Evolutionary conservation across 163 green algal species (phyloP).

Genomic region (Chlorella variabilis): DNA sequence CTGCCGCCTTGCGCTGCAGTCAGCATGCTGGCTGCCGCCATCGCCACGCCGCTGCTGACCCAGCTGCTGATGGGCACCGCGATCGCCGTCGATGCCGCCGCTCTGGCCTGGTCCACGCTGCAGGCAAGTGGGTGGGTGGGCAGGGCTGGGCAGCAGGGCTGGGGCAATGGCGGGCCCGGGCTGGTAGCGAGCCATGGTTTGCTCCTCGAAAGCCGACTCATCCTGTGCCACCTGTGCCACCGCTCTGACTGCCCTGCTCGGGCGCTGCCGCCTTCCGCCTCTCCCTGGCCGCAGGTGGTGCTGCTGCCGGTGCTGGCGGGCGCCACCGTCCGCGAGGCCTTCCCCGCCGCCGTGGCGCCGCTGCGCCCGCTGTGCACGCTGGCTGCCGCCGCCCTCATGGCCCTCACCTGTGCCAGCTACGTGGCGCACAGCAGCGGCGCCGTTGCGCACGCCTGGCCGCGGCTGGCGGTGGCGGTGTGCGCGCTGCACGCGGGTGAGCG

Average conservation of each 20-base stretch:
- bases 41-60: constrained; percentile 85
- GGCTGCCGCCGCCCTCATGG: constrained; percentile 55
- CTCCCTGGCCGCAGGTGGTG: constrained; percentile 71
- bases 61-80: constrained; percentile 76
- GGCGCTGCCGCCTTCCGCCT: neutral
- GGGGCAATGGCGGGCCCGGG: too few species aligned
- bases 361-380: constrained; percentile 51
- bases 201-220: too few species aligned
- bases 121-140: constrained; percentile 37
- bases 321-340: constrained; percentile 69
- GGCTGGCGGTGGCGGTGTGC: constrained; percentile 57
- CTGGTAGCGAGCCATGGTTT: too few species aligned
- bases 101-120: constrained; percentile 61
- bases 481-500: constrained; percentile 63
- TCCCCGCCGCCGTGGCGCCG: constrained; percentile 20
- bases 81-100: constrained; percentile 68
- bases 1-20: too few species aligned
- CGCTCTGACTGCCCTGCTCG: neutral
- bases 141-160: too few species aligned
- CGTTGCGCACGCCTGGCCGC: constrained; percentile 53
- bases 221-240: too few species aligned
- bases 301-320: constrained; percentile 79
- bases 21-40: constrained; percentile 55
- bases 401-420: constrained; percentile 53
- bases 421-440: constrained; percentile 59